phyloP scores from a whole-genome alignment of 805 yeast genomes.

The Sugiyamaella valdiviana region DNA sequence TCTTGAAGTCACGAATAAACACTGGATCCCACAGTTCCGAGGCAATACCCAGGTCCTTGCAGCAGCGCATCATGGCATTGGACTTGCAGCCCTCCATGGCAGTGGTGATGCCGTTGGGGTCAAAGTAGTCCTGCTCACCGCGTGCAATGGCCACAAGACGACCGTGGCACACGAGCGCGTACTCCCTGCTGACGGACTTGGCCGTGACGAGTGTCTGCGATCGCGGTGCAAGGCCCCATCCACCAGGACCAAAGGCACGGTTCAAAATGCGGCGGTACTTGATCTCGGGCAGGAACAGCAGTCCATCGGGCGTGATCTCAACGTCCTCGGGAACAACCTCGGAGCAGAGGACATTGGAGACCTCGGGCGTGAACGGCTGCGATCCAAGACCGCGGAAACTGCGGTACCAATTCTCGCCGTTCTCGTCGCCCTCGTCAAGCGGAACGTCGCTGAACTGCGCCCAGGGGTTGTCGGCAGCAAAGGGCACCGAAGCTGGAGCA shows the following conservation, averaged over 20 bases:
- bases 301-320: constrained; percentile 94
- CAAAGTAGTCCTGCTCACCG: constrained; percentile 92
- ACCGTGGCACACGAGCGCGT: constrained; percentile 81
- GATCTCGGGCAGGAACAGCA: constrained; percentile 88
- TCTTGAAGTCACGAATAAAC: constrained; percentile 67
- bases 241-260: constrained; percentile 95
- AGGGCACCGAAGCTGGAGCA: background rate
- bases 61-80: constrained; percentile 95
- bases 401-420: constrained; percentile 60
- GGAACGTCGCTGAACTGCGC: constrained; percentile 5
- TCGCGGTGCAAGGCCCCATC: constrained; percentile 96
- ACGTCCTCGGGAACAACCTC: constrained; percentile 66
- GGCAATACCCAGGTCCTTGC: constrained; percentile 95
- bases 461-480: background rate
- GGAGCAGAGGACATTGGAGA: constrained; percentile 54
- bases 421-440: constrained; percentile 8
- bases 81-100: constrained; percentile 97
- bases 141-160: constrained; percentile 85
- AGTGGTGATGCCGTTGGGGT: constrained; percentile 80
- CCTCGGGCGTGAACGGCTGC: constrained; percentile 60
- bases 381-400: constrained; percentile 83
- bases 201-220: constrained; percentile 74
- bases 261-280: constrained; percentile 87
- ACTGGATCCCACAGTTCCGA: constrained; percentile 97
- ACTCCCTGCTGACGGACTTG: constrained; percentile 77